Evolutionary conservation across 192 early-diverging fungal species (phyloP).

Genomic region (Chytriomyces confervae): DNA sequence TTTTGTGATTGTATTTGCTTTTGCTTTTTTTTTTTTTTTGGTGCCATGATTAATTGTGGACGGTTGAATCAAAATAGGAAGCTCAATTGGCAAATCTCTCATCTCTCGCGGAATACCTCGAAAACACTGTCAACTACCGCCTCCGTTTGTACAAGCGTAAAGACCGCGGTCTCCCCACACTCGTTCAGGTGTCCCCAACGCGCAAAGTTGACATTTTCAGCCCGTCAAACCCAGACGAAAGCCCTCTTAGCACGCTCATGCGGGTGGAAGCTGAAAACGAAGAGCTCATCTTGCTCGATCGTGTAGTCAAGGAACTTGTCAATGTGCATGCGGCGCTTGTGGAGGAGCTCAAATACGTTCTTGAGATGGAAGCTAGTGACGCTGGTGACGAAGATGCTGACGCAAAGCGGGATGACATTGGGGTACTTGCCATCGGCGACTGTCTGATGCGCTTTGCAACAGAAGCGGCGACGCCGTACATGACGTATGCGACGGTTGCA

Average conservation of each 20-base stretch:
- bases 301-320: conserved; percentile 22
- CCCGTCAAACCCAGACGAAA: conserved; percentile 20
- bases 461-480: conserved; percentile 3
- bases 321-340: conserved; percentile 14
- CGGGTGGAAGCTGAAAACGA: conserved; percentile 37
- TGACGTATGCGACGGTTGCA: conserved; percentile 21
- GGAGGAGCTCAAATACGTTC: conserved; percentile 17
- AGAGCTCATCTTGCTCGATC: conserved; percentile 30
- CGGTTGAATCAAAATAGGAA: conserved; percentile 39
- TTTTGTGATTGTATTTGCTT: background rate
- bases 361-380: conserved; percentile 17
- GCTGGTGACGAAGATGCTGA: too few relatives aligned
- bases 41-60: background rate
- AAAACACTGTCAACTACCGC: conserved; percentile 32
- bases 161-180: conserved; percentile 23
- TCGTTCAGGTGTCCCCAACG: conserved; percentile 21
- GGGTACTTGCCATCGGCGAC: conserved; percentile 23
- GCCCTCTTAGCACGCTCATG: background rate
- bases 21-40: background rate
- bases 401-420: background rate
- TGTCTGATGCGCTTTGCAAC: conserved; percentile 22
- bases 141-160: conserved; percentile 37
- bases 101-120: conserved; percentile 32
- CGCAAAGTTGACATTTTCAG: conserved; percentile 19
- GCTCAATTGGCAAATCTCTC: conserved; percentile 33